Evolutionary conservation across 2,329 filamentous ascomycete genomes (phyloP).

Genomic region (Dothistroma septosporum): DNA sequence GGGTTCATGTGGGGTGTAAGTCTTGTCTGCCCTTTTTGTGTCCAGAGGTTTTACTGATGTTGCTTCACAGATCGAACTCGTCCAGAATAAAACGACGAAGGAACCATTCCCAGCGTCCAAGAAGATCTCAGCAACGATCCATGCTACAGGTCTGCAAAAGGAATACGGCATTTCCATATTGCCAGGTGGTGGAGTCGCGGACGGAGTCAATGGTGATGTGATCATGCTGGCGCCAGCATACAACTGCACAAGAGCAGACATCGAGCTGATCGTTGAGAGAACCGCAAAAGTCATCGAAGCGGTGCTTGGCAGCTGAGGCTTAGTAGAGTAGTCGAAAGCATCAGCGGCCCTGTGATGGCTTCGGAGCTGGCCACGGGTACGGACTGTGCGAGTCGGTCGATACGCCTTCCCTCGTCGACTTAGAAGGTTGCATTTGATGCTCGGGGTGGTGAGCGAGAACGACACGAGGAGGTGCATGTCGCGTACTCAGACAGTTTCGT

Average conservation of each 20-base stretch:
- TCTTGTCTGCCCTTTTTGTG: background rate
- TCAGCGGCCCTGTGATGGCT: background rate
- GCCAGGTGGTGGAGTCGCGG: slow-evolving; percentile 56
- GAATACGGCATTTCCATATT: slow-evolving; percentile 55
- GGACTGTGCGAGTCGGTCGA: too few relatives aligned
- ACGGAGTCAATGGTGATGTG: slow-evolving; percentile 54
- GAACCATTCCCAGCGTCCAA: slow-evolving; percentile 46
- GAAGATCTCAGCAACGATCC: slow-evolving; percentile 45
- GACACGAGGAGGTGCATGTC: too few relatives aligned
- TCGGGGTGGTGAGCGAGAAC: too few relatives aligned
- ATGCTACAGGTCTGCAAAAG: slow-evolving; percentile 34
- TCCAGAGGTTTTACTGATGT: slow-evolving; percentile 34
- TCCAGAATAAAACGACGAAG: slow-evolving; percentile 50
- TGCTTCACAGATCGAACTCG: slow-evolving; percentile 50
- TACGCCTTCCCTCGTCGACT: too few relatives aligned
- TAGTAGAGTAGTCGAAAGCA: background rate
- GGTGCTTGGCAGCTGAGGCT: slow-evolving; percentile 28
- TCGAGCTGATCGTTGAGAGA: slow-evolving; percentile 52
- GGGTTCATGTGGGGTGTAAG: slow-evolving; percentile 50
- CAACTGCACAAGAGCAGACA: slow-evolving; percentile 54
- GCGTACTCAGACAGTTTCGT: too few relatives aligned
- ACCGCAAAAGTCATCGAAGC: slow-evolving; percentile 50
- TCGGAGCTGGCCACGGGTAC: too few relatives aligned
- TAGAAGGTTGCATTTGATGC: too few relatives aligned
- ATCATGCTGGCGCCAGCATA: slow-evolving; percentile 64